Evolutionary conservation across 1,139 yeast species (phyloP), one percentile per base, ranked within the genome.

Genomic region (Hansenula sp.): DNA sequence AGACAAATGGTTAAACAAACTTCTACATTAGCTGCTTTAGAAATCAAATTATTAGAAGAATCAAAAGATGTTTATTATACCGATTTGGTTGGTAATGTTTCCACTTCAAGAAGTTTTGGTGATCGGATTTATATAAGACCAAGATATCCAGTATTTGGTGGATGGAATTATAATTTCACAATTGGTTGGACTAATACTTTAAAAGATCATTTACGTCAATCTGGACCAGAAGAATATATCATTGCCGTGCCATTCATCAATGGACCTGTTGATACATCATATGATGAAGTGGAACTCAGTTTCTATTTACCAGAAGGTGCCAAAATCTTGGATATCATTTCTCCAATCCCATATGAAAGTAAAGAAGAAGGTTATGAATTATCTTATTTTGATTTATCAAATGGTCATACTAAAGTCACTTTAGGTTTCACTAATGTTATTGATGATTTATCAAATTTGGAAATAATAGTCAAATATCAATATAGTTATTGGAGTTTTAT

Each of bases 111-210:
- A 49, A 67, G 76, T 35, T 58, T 74, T 15, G 59, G 58, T 2
- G 67, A 74, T 45, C 77, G 72, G 49, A 67, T 89, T 45, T 71
- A 82, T 36, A 64, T 93, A 52, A 80, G 77, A 58, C 99, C 99
- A 45, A 77, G 99, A 62, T 93, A 74, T 70, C 99, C 99, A 12
- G 60, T 93, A 9, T 87, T 89, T 67, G 99, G 99, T 41, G 95
- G 91, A 35, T 93, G 99, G 99, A 78, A 83, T 57, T 93, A 90
- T 67, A 90, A 93, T 67, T 93, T 89, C 71, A 93, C 99, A 18
- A 68, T 93, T 58, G 98, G 98, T 8, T 94, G 96, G 96, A 79
- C 84, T 45, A 77, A 79, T 52, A 69, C 72, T 34, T 67, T 90
- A 39, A 60, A 69, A 25, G 68, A 77, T 41, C 81, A 74, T 55